Evolutionary conservation across 1,139 yeast species (phyloP), one percentile per base, ranked within the genome.

Genomic region (Groenewaldozyma auringiensis): DNA sequence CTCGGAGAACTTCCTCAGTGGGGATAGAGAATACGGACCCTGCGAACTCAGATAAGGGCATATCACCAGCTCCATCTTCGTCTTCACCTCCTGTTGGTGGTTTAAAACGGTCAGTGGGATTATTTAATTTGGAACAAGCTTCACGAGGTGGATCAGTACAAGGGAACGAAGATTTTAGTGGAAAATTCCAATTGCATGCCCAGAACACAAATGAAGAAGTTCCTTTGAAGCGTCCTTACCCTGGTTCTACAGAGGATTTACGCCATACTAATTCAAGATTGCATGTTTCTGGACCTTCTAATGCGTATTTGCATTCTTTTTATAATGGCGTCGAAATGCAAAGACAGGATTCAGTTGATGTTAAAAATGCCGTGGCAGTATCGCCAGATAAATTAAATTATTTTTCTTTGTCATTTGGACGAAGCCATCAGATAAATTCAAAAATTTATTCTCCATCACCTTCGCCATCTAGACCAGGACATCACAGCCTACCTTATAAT

Each of bases 71-170:
- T 17, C 6, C 9, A 11, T 32, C 36, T 11, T 8, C 21, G 9
- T 18, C 25, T 4, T 14, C 38, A 4, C 8, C 38, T 4, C 38
- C 38, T 14, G 38, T 35, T 8, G 20, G 38, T 35, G 38, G 38
- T 4, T 21, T 35, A 8, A 35, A 35, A 20, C 59, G 73, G 33
- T 68, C 71, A 2, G 61, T 65, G 21, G 70, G 72, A 2, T 58
- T 67, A 36, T 50, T 68, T 33, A 67, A 69, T 47, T 62, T 68
- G 33, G 72, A 67, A 50, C 62, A 62, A 45, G 67, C 69, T 3
- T 58, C 63, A n/a, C 47, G 38, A 20, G 38, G 38, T 4, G n/a
- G 21, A 4, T 18, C 38, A n/a, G n/a, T n/a, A n/a, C 25, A 9
- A 6, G 18, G 18, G 6, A 6, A 16, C 13, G 36, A 32, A 11